Conservation (phyloP, 805 yeast species). For the Scheffersomyces ergatensis region DNA sequence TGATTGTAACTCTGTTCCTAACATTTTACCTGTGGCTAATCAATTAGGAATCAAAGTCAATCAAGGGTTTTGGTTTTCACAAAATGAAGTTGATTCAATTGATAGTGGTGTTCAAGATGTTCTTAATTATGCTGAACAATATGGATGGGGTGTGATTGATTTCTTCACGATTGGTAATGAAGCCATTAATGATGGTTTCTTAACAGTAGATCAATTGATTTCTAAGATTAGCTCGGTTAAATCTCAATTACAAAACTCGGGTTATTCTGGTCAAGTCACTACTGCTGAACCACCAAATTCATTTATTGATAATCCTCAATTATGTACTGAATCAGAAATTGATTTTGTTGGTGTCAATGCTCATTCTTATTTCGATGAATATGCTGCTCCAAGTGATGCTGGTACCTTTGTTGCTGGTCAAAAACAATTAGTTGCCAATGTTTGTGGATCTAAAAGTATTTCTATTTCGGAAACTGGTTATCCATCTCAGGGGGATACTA, state of each 20-base stretch:
- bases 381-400: conserved; percentile 60
- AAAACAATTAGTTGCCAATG: conserved; percentile 47
- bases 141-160: conserved; percentile 73
- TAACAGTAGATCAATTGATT: conserved; percentile 60
- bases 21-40: conserved; percentile 60
- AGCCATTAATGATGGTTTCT: conserved; percentile 66
- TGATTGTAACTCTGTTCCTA: conserved; percentile 71
- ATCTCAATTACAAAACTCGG: conserved; percentile 56
- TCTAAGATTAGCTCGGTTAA: conserved; percentile 66
- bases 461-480: conserved; percentile 85
- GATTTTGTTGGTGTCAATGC: conserved; percentile 87
- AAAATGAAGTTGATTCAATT: conserved; percentile 66
- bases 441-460: conserved; percentile 57
- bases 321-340: conserved; percentile 68
- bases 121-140: conserved; percentile 45
- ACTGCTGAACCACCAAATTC: conserved; percentile 90
- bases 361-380: conserved; percentile 76
- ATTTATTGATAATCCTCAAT: conserved; percentile 57
- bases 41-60: conserved; percentile 66
- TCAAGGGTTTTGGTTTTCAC: conserved; percentile 83
- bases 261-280: conserved; percentile 73
- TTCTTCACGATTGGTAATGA: conserved; percentile 86
- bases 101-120: conserved; percentile 56
- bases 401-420: conserved; percentile 73
- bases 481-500: conserved; percentile 68